These are phyloP conservation scores for Aspergillus quadricinctus DNA, from an alignment of 2,329 filamentous ascomycete species.

Conservation along the genomic window DNA sequence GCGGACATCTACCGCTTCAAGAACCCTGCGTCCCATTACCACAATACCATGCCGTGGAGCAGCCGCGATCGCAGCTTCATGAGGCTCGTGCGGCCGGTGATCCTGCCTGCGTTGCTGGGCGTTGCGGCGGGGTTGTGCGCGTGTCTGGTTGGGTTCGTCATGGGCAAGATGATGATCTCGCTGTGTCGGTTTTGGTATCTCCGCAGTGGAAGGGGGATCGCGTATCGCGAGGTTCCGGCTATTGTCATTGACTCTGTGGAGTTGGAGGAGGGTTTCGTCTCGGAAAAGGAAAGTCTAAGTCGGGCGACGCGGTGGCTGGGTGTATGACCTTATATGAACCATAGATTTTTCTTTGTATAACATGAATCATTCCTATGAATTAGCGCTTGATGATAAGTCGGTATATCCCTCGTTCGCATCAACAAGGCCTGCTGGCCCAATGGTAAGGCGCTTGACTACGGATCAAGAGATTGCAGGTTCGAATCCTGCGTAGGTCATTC, in stretches of 20 bases:
- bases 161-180: slow-evolving; percentile 21
- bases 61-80: slow-evolving; percentile 20
- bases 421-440: slow-evolving; percentile 32
- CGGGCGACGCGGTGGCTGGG: background rate
- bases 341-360: background rate
- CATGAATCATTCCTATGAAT: background rate
- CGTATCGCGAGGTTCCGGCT: background rate
- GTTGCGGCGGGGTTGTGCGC: slow-evolving; percentile 34
- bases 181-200: slow-evolving; percentile 11
- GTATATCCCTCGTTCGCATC: background rate
- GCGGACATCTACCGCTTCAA: slow-evolving; percentile 11
- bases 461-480: slow-evolving; percentile 51
- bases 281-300: slow-evolving; percentile 16
- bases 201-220: slow-evolving; percentile 4
- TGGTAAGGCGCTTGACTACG: slow-evolving; percentile 51
- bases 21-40: slow-evolving; percentile 13
- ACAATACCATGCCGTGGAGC: slow-evolving; percentile 18
- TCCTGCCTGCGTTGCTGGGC: slow-evolving; percentile 38
- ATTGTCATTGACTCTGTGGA: background rate
- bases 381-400: too few relatives aligned
- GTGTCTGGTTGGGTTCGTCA: slow-evolving; percentile 35
- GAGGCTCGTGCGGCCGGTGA: slow-evolving; percentile 29
- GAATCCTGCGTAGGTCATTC: slow-evolving; percentile 38
- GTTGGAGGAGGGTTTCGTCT: slow-evolving; percentile 5
- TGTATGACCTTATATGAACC: background rate